Evolutionary conservation across 2,329 filamentous ascomycete genomes (phyloP).

Genomic region (Trichoderma oligosporum): DNA sequence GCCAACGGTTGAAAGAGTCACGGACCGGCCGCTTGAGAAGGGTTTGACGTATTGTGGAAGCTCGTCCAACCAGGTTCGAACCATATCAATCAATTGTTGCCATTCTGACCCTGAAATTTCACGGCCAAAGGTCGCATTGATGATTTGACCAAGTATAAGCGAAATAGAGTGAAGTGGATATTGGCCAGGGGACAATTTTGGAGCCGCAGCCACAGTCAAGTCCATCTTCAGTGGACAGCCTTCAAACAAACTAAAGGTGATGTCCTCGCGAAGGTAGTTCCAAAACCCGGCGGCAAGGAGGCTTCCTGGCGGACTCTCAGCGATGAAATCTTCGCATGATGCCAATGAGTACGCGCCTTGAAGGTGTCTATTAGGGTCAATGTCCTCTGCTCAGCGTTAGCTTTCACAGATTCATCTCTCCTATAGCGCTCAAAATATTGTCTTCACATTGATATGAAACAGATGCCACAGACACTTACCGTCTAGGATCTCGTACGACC

Average conservation of each 20-base stretch:
- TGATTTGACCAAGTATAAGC: constrained; percentile 40
- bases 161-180: constrained; percentile 41
- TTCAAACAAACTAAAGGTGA: constrained; percentile 50
- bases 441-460: neutral
- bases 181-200: constrained; percentile 23
- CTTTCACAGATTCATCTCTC: too few species aligned
- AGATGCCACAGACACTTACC: constrained; percentile 29
- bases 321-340: constrained; percentile 27
- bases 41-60: constrained; percentile 33
- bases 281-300: constrained; percentile 44
- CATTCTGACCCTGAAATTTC: constrained; percentile 22
- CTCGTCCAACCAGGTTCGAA: constrained; percentile 31
- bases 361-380: constrained; percentile 43
- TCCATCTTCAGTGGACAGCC: constrained; percentile 41
- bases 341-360: constrained; percentile 46
- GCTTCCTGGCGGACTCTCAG: constrained; percentile 25
- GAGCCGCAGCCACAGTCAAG: constrained; percentile 23
- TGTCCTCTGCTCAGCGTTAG: constrained; percentile 27
- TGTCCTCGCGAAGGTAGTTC: constrained; percentile 51
- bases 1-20: neutral
- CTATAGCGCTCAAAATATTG: too few species aligned
- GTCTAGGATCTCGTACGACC: constrained; percentile 47
- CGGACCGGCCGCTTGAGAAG: constrained; percentile 26
- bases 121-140: constrained; percentile 38
- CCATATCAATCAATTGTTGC: constrained; percentile 22